Evolutionary conservation across 805 yeast species (phyloP).

Genomic region (Ogataea angusta): DNA sequence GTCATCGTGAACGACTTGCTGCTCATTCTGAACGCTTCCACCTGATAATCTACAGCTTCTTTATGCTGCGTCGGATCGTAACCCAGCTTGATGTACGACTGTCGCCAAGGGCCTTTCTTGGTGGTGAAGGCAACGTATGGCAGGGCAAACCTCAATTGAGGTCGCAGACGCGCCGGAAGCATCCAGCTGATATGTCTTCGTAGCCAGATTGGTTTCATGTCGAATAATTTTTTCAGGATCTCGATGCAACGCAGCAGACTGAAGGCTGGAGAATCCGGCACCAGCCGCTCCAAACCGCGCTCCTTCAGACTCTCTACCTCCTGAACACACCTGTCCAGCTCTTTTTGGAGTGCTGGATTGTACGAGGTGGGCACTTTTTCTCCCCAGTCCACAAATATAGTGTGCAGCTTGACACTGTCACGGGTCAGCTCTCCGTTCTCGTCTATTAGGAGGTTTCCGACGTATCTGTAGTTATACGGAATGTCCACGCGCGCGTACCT

Average conservation of each 20-base stretch:
- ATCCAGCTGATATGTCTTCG: slow-evolving; percentile 65
- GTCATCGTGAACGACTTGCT: slow-evolving; percentile 30
- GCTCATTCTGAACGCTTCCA: slow-evolving; percentile 68
- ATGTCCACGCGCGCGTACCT: slow-evolving; percentile 70
- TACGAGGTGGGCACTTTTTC: slow-evolving; percentile 48
- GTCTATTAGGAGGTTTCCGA: slow-evolving; percentile 62
- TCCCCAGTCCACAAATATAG: slow-evolving; percentile 50
- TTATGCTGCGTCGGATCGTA: slow-evolving; percentile 64
- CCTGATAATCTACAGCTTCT: slow-evolving; percentile 64
- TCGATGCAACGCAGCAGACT: slow-evolving; percentile 43
- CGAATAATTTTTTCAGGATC: slow-evolving; percentile 50
- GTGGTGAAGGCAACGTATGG: slow-evolving; percentile 82
- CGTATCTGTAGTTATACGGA: slow-evolving; percentile 76
- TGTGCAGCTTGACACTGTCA: slow-evolving; percentile 45
- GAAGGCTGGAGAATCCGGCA: slow-evolving; percentile 27
- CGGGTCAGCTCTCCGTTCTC: slow-evolving; percentile 54
- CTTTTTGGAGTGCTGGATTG: slow-evolving; percentile 46
- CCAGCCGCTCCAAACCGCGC: slow-evolving; percentile 21
- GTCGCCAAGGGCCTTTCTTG: slow-evolving; percentile 94
- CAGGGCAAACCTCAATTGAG: slow-evolving; percentile 65
- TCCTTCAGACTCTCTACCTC: slow-evolving; percentile 35
- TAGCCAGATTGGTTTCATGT: slow-evolving; percentile 78
- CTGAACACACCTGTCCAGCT: slow-evolving; percentile 35
- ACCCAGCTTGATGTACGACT: slow-evolving; percentile 75
- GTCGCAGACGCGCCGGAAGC: slow-evolving; percentile 44